Evolutionary conservation across 768 basidiomycete genomes (phyloP).

Genomic region (Tulasnella calospora): DNA sequence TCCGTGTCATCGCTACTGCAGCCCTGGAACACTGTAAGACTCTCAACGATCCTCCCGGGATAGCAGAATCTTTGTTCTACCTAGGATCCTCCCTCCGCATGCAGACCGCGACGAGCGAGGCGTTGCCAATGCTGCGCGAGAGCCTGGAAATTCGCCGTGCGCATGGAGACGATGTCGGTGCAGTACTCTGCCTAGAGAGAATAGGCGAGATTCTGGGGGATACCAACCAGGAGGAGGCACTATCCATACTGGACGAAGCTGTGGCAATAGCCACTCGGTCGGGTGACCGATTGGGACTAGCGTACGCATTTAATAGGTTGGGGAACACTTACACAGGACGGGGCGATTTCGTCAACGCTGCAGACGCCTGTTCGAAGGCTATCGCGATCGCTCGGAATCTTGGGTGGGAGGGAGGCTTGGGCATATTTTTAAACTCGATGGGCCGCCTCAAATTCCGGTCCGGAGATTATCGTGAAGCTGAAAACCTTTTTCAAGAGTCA

Average conservation of each 20-base stretch:
- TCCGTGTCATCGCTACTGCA: not conserved
- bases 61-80: not conserved
- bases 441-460: not conserved
- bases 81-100: not conserved
- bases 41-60: not conserved
- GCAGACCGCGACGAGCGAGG: not conserved
- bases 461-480: not conserved
- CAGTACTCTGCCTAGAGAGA: not conserved
- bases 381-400: not conserved
- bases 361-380: not conserved
- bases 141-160: not conserved
- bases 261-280: not conserved
- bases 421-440: not conserved
- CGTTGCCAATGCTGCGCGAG: not conserved
- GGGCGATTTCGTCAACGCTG: not conserved
- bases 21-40: not conserved
- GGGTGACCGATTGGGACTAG: not conserved
- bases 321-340: not conserved
- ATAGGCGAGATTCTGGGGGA: not conserved
- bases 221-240: not conserved
- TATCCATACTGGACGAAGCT: not conserved
- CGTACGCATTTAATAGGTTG: not conserved
- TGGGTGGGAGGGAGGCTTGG: not conserved
- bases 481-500: not conserved
- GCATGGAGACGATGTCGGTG: not conserved